Evolutionary conservation across 345 rosid genomes (phyloP).

Genomic region (Eutrema japonicum): DNA sequence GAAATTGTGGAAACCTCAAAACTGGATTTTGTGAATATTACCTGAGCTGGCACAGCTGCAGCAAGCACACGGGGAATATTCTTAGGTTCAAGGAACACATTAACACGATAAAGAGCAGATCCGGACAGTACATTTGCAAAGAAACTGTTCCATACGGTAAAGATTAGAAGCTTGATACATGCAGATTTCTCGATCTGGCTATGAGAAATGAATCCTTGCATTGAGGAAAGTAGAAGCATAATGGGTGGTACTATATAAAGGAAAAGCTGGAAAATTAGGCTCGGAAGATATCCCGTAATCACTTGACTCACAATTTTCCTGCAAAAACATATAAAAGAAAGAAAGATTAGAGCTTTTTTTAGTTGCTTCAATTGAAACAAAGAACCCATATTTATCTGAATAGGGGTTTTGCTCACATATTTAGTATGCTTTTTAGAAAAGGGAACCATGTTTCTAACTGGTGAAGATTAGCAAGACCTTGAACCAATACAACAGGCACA

Average conservation of each 20-base stretch:
- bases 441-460: slow-evolving; percentile 84
- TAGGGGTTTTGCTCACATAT: slow-evolving; percentile 58
- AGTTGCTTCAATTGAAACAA: slow-evolving; percentile 18
- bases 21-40: slow-evolving; percentile 38
- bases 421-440: slow-evolving; percentile 65
- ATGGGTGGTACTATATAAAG: slow-evolving; percentile 65
- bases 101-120: slow-evolving; percentile 65
- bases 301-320: slow-evolving; percentile 72
- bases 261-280: slow-evolving; percentile 73
- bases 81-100: slow-evolving; percentile 78
- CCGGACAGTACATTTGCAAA: slow-evolving; percentile 85
- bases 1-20: background rate
- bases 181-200: slow-evolving; percentile 80
- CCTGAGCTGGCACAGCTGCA: slow-evolving; percentile 88
- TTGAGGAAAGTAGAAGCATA: slow-evolving; percentile 74
- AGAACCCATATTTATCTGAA: background rate
- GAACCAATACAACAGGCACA: slow-evolving; percentile 79
- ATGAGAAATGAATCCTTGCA: slow-evolving; percentile 75
- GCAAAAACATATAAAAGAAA: slow-evolving; percentile 29
- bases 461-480: slow-evolving; percentile 87
- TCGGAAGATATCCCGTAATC: slow-evolving; percentile 93
- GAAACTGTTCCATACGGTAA: slow-evolving; percentile 86
- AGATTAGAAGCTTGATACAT: slow-evolving; percentile 70
- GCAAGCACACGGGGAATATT: slow-evolving; percentile 74
- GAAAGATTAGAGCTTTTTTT: slow-evolving; percentile 20